phyloP scores from a whole-genome alignment of 108 stramenopile species.

The Cyclotella baltica region DNA sequence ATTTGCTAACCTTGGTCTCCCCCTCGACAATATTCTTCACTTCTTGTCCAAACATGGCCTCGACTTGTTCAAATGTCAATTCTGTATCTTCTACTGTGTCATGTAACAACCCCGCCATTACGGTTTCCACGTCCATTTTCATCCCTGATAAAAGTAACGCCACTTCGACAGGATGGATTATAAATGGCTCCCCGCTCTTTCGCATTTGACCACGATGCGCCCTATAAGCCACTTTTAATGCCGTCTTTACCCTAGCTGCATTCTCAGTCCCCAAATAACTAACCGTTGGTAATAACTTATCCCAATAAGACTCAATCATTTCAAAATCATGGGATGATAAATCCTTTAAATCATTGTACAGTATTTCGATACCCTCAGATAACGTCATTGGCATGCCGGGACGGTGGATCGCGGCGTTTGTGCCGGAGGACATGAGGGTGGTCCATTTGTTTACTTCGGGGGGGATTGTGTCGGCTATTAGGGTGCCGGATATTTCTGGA shows the following conservation, averaged over 20 bases:
- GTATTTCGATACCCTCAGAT: constrained; percentile 57
- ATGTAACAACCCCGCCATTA: constrained; percentile 95
- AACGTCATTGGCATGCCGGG: constrained; percentile 51
- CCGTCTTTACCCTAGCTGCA: constrained; percentile 69
- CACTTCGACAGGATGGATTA: constrained; percentile 95
- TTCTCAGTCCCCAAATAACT: constrained; percentile 69
- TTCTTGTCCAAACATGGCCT: constrained; percentile 88
- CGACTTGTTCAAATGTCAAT: constrained; percentile 91
- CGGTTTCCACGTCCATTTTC: constrained; percentile 92
- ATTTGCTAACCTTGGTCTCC: constrained; percentile 94
- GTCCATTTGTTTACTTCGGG: constrained; percentile 86
- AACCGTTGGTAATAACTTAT: constrained; percentile 66
- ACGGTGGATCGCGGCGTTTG: constrained; percentile 50
- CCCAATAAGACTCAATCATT: constrained; percentile 84
- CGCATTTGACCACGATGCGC: constrained; percentile 92
- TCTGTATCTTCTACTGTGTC: constrained; percentile 98
- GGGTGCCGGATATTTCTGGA: constrained; percentile 29
- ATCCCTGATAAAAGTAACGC: constrained; percentile 83
- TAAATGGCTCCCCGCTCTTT: constrained; percentile 94
- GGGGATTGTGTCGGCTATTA: constrained; percentile 27
- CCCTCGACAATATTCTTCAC: constrained; percentile 94
- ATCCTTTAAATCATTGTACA: constrained; percentile 72
- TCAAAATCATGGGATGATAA: constrained; percentile 64
- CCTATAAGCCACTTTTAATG: constrained; percentile 81
- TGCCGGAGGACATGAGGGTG: constrained; percentile 67